Conservation (phyloP, 1,139 yeast species). For the Williopsis jadinii region DNA sequence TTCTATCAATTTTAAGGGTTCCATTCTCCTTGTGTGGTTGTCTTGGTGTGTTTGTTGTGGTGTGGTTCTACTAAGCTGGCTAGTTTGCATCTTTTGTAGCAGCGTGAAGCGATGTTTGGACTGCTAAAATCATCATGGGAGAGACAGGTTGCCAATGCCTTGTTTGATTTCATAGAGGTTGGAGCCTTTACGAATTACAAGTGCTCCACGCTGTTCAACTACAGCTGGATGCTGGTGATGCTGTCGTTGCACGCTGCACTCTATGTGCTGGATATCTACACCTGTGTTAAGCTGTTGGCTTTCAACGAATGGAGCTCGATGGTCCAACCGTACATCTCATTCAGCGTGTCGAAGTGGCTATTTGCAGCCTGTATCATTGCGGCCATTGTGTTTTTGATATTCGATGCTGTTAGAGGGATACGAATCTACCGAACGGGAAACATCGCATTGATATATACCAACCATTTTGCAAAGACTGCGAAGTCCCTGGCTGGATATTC, state of each 20-base stretch:
- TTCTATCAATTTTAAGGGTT: too few relatives aligned
- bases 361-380: constrained; percentile 83
- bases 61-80: too few relatives aligned
- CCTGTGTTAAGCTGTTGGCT: constrained; percentile 69
- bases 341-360: constrained; percentile 67
- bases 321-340: constrained; percentile 50
- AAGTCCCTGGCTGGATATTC: constrained; percentile 54
- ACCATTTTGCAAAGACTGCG: constrained; percentile 50
- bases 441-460: constrained; percentile 67
- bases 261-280: constrained; percentile 69
- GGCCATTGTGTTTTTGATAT: constrained; percentile 51
- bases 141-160: constrained; percentile 11
- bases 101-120: constrained; percentile 7
- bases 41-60: too few relatives aligned
- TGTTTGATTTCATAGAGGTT: constrained; percentile 31
- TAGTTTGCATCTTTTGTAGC: too few relatives aligned
- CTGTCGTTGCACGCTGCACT: constrained; percentile 50
- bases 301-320: constrained; percentile 67
- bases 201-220: constrained; percentile 47
- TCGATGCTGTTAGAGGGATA: constrained; percentile 56
- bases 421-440: constrained; percentile 52
- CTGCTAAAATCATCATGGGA: constrained; percentile 16
- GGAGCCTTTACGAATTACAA: constrained; percentile 47
- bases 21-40: too few relatives aligned
- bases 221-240: constrained; percentile 43